phyloP scores from a whole-genome alignment of 192 early-diverging fungal species.

The Backusella parvicylindrica region DNA sequence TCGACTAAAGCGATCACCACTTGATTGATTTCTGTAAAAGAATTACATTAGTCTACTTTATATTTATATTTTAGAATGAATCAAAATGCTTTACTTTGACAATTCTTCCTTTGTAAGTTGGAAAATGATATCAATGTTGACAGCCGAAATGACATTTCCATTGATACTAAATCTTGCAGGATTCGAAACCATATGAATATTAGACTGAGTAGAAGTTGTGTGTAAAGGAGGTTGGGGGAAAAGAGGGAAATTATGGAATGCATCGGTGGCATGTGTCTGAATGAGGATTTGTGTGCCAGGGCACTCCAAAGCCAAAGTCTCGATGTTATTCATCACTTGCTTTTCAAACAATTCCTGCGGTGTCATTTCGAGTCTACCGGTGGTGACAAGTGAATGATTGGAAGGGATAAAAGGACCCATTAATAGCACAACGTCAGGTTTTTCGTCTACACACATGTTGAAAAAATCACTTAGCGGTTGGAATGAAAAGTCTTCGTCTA shows the following conservation, averaged over 20 bases:
- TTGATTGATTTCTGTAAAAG: background rate
- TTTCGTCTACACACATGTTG: constrained; percentile 49
- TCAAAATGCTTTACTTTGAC: constrained; percentile 27
- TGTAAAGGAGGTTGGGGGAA: constrained; percentile 86
- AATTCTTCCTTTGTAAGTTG: constrained; percentile 71
- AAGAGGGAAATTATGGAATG: constrained; percentile 65
- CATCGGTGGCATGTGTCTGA: constrained; percentile 76
- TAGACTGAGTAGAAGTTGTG: constrained; percentile 19
- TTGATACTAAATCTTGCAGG: constrained; percentile 84
- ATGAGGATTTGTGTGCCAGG: constrained; percentile 56
- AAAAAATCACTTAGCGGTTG: constrained; percentile 81
- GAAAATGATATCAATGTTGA: constrained; percentile 73
- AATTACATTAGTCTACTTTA: too few relatives aligned
- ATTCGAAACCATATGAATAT: constrained; percentile 45
- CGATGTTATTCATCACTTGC: constrained; percentile 57
- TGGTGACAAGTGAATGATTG: constrained; percentile 52
- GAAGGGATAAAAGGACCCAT: constrained; percentile 72
- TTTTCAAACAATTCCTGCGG: constrained; percentile 63
- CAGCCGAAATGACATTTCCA: constrained; percentile 75
- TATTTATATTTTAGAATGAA: background rate
- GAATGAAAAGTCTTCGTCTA: constrained; percentile 74
- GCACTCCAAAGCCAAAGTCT: constrained; percentile 43
- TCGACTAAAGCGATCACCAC: constrained; percentile 62
- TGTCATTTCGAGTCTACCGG: constrained; percentile 49
- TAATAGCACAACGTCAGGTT: constrained; percentile 82